Base-by-base conservation (phyloP, 305 asterid species). In the Striga hermonthica region DNA sequence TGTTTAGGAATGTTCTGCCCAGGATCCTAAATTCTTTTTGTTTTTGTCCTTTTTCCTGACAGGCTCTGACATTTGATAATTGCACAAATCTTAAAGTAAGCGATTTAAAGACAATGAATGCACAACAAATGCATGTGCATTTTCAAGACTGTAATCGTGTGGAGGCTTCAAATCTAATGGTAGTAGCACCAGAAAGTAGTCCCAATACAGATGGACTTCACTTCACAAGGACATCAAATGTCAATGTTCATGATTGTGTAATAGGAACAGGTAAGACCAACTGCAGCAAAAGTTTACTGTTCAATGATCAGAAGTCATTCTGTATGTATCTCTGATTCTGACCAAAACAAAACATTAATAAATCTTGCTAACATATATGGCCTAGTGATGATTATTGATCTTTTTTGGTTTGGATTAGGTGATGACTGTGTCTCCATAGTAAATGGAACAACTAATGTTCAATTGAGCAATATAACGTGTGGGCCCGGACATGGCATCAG, bases 401-500 rank as follows among this genome's bases (percentile, higher is more conserved):
- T 14, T n/a, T n/a, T 62, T 0, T 65, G 65, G 60, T 56, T 59
- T 57, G 53, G 35, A 38, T 59, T 75, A 93, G 99, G 97, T 62
- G 99, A 93, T 76, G 98, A 91, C 59, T 91, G 98, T 49, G 68
- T 91, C 56, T 91, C 98, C 22, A 89, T 91, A 31, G 96, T 90
- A 2, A 81, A 78, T 70, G 96, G 95, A 62, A 81, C 97, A 11
- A 80, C 76, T 65, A 74, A 74, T 68, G 79, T 93, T 59, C 68
- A 67, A 64, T 88, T 82, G 52, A 78, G 69, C 40, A 78, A 77
- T 52, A 83, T 90, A 57, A 69, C 62, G 38, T 93, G 99, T 75
- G 97, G 97, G 62, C 97, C 97, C 1, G 97, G 99, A 40, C 99
- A 93, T 67, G 99, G 99, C 76, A 93, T 93, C 68, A 93, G 99